Evolutionary conservation across 2,329 filamentous ascomycete genomes (phyloP), one percentile per base, ranked within the genome.

Genomic region (Rutstroemia sp.): DNA sequence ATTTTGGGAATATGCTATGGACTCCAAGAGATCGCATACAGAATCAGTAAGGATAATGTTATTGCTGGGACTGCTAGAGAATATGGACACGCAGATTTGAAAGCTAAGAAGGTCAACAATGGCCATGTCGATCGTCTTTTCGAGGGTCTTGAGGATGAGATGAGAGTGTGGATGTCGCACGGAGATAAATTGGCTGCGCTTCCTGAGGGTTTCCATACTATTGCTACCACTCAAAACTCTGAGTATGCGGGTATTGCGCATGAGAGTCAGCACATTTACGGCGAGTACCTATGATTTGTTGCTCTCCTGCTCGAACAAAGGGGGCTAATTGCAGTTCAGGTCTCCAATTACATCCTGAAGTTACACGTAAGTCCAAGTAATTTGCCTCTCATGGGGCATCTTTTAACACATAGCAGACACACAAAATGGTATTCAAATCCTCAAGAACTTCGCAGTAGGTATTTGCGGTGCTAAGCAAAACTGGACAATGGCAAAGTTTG

Each of bases 401-500:
- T 41, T 23, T 19, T 51, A 10, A 39, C 38, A 96, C 70, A 80
- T 96, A 54, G 85, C 81, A 14, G 83, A 89, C 68, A 91, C 87
- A 0, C 78, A 81, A 8, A 76, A 80, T 56, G 91, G 92, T 37
- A 86, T 70, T 9, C 76, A 87, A 27, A 68, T 96, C 5, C 77
- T 96, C 46, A 74, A 79, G 68, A 97, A 97, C 78, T 97, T 96
- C 68, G 84, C 84, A 12, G 79, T 95, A 57, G 78, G 81, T 19
- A 95, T 97, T 61, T 97, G 92, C 72, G 80, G 82, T 30, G 89
- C 88, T 4, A 73, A 78, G 58, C 79, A 83, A 57, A 81, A 89
- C 69, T 97, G 92, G 92, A 85, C 80, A 3, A 96, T 96, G 92
- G 77, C 76, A 57, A 84, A 87, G 65, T 97, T 97, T 67, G 78